Percentiles rank a stretch among this genome's conserved stretches.
phyloP scores from a whole-genome alignment of 768 basidiomycete genomes.

The Mycena crocata region DNA sequence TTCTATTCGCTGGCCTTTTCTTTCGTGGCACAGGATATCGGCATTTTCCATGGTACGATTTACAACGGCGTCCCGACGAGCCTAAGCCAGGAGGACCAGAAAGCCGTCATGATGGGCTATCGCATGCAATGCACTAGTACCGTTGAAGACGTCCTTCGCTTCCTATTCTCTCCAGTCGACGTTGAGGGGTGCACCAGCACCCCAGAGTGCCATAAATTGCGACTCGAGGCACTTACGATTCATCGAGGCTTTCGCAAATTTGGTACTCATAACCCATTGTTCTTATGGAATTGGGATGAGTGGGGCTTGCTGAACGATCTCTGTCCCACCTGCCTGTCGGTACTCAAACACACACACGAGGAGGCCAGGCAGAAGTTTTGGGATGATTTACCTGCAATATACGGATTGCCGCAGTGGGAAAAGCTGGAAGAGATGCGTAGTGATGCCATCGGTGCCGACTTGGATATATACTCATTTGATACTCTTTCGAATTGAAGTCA shows the following conservation, averaged over 20 bases:
- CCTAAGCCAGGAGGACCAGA: neutral
- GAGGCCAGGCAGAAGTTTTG: neutral
- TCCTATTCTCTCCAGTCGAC: neutral
- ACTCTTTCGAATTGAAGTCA: too few species aligned
- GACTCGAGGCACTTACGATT: neutral
- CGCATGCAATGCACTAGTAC: neutral
- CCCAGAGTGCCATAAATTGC: neutral
- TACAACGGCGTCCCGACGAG: neutral
- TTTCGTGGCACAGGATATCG: neutral
- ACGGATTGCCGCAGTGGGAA: slow-evolving; percentile 4
- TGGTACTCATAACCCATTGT: neutral
- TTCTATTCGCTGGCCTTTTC: slow-evolving; percentile 8
- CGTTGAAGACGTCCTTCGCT: neutral
- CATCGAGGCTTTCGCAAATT: neutral
- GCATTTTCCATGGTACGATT: neutral
- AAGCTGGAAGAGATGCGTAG: neutral
- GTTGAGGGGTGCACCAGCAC: neutral
- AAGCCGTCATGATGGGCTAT: neutral
- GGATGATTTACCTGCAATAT: slow-evolving; percentile 2
- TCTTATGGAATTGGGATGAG: neutral
- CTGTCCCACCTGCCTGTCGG: neutral
- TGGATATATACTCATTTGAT: neutral
- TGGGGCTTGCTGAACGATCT: neutral
- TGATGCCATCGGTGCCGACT: neutral
- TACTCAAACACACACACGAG: neutral